Percentiles rank a stretch among this genome's conserved stretches.
These are phyloP conservation scores for Zangia roseola DNA, from an alignment of 768 basidiomycete species.

Conservation along the genomic window DNA sequence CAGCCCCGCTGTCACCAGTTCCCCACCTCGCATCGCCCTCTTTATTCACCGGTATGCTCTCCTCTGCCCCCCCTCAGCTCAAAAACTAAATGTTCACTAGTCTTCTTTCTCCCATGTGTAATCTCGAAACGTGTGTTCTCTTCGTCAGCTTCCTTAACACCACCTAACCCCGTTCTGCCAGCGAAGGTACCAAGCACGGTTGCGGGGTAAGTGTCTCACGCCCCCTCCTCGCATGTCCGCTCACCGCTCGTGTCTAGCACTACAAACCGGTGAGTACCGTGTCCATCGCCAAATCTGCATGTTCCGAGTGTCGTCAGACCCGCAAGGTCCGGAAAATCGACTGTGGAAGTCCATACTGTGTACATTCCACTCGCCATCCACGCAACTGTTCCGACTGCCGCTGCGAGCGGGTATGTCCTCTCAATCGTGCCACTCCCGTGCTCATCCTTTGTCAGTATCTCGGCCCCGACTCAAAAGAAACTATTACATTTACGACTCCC, in stretches of 20 bases:
- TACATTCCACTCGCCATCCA: conserved; percentile 39
- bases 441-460: conserved; percentile 42
- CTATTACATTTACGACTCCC: conserved; percentile 46
- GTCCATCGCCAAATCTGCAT: conserved; percentile 12
- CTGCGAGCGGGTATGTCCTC: conserved; percentile 43
- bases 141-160: neutral
- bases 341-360: conserved; percentile 37
- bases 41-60: too few relatives aligned
- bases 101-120: too few relatives aligned
- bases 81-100: too few relatives aligned
- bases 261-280: conserved; percentile 60
- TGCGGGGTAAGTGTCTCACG: conserved; percentile 52
- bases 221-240: neutral
- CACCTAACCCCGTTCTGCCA: conserved; percentile 35
- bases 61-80: neutral
- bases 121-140: conserved; percentile 50
- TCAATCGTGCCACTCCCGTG: neutral
- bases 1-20: conserved; percentile 3
- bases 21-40: too few relatives aligned
- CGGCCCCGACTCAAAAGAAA: conserved; percentile 70
- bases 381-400: conserved; percentile 41
- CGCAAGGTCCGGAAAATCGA: conserved; percentile 35
- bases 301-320: conserved; percentile 16
- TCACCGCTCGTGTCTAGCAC: conserved; percentile 43
- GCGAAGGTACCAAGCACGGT: conserved; percentile 72